Conservation (phyloP, 176 grass and related monocot species). For the Carex myosuroides region DNA sequence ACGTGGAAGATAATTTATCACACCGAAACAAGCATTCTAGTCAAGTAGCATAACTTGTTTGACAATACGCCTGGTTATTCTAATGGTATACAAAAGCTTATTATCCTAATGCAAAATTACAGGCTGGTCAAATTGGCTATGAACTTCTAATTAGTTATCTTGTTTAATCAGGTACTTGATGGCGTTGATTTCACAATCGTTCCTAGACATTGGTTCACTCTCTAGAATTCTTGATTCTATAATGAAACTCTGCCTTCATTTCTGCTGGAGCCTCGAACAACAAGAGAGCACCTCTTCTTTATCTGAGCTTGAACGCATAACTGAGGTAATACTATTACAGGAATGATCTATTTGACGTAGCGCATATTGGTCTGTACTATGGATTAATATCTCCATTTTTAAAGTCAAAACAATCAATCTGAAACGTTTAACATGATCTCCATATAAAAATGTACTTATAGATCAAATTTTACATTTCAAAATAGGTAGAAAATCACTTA, state of each 20-base stretch:
- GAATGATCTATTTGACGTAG: not conserved
- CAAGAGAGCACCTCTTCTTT: constrained; percentile 51
- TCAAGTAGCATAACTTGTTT: not conserved
- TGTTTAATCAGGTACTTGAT: constrained; percentile 61
- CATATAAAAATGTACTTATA: too few species aligned
- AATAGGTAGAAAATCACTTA: too few species aligned
- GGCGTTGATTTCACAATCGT: constrained; percentile 90
- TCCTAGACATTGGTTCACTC: constrained; percentile 94
- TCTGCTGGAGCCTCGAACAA: constrained; percentile 92
- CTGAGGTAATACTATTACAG: constrained; percentile 49
- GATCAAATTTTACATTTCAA: too few species aligned
- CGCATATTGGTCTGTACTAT: not conserved
- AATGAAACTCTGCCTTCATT: constrained; percentile 97
- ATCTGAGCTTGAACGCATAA: constrained; percentile 70
- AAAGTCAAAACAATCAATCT: too few species aligned
- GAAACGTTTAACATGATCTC: too few species aligned
- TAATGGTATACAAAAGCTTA: not conserved
- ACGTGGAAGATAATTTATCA: not conserved
- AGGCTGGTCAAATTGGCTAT: not conserved
- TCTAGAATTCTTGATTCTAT: constrained; percentile 94
- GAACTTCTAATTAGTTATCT: not conserved
- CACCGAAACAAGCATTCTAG: not conserved
- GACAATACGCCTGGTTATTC: not conserved
- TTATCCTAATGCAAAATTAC: not conserved
- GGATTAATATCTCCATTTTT: too few species aligned